phyloP scores from a whole-genome alignment of 495 filamentous ascomycete species.

The Xylaria grammica region DNA sequence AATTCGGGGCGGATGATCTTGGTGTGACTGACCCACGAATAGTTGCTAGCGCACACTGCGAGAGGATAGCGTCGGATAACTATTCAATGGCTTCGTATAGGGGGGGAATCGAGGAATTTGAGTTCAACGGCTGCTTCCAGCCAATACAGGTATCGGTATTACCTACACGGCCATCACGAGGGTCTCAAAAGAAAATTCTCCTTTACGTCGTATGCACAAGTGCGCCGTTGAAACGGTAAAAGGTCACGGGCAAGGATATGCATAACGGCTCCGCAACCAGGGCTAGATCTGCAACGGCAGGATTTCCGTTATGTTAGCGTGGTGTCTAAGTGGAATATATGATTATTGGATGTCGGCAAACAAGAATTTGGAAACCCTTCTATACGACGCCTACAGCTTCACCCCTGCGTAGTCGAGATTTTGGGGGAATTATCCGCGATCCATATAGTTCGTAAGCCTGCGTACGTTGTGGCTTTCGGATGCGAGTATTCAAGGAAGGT shows the following conservation, averaged over 20 bases:
- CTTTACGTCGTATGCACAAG: too few relatives aligned
- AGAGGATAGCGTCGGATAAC: too few relatives aligned
- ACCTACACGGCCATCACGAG: background rate
- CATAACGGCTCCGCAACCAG: slow-evolving; percentile 9
- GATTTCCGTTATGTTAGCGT: background rate
- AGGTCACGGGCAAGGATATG: background rate
- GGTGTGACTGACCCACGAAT: too few relatives aligned
- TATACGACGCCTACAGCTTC: slow-evolving; percentile 5
- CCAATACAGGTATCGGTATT: background rate
- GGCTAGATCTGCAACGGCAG: slow-evolving; percentile 14
- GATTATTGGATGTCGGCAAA: slow-evolving; percentile 1
- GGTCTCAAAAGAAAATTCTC: too few relatives aligned
- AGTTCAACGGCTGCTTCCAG: background rate
- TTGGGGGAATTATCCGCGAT: slow-evolving; percentile 1
- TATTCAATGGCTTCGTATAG: background rate
- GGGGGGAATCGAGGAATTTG: background rate
- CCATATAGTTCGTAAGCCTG: background rate
- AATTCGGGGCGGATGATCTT: too few relatives aligned
- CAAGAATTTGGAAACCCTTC: slow-evolving; percentile 2
- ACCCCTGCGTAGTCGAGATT: background rate
- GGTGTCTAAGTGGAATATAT: background rate
- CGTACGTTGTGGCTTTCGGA: background rate
- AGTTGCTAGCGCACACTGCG: too few relatives aligned
- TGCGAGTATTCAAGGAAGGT: background rate
- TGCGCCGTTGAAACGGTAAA: background rate